Percentiles rank a stretch among this genome's conserved stretches.
These are phyloP conservation scores for Globisporangium alternatum DNA, from an alignment of 352 stramenopile genomes.

Conservation along the genomic window DNA sequence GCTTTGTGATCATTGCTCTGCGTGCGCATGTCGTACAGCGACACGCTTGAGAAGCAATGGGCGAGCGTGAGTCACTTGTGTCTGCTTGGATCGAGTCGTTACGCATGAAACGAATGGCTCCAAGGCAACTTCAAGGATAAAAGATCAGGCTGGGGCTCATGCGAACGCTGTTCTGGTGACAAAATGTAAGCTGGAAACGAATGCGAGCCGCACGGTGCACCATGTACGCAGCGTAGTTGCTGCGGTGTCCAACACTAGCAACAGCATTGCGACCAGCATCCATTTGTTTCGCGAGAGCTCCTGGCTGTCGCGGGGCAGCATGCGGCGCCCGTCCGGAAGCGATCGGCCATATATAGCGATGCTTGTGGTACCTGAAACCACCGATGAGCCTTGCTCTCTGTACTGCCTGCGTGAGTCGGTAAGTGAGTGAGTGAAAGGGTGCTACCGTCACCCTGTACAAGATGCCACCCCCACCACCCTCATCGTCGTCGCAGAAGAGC, in stretches of 20 bases:
- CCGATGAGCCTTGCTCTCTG: not conserved
- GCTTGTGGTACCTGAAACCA: not conserved
- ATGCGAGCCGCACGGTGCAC: no score
- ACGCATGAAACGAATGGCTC: not conserved
- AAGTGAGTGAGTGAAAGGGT: not conserved
- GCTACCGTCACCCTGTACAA: not conserved
- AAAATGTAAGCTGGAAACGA: not conserved
- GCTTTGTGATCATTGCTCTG: not conserved
- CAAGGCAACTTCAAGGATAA: constrained; percentile 4
- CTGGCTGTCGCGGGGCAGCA: not conserved
- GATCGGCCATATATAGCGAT: not conserved
- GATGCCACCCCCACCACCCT: not conserved
- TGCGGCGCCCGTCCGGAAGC: not conserved
- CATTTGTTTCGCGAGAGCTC: not conserved
- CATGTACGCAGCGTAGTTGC: no score
- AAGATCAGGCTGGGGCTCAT: not conserved
- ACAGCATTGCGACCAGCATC: no score
- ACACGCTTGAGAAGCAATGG: not conserved
- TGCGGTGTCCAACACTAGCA: no score
- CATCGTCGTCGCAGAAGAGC: not conserved
- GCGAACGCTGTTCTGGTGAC: not conserved
- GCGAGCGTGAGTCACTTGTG: not conserved
- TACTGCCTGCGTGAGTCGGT: not conserved
- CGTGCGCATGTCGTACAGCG: not conserved
- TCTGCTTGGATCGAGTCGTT: constrained; percentile 1